Conservation (phyloP, 148 eudicot species). For the Camellia granthamiana region DNA sequence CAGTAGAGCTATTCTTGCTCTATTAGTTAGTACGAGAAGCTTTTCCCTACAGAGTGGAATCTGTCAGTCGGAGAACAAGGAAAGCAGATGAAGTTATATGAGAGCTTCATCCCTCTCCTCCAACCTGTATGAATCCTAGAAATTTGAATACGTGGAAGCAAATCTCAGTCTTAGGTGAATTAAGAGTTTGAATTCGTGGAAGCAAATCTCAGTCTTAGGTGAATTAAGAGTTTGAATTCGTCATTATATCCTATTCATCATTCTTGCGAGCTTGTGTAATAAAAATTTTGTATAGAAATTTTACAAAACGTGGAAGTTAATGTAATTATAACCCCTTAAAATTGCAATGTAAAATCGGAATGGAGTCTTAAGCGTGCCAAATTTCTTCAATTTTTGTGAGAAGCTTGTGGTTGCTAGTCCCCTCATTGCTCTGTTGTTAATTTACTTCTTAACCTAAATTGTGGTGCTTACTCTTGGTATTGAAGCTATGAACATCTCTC, state of each 20-base stretch:
- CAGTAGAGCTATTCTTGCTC: background rate
- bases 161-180: background rate
- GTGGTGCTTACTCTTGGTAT: too few species aligned
- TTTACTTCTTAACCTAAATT: too few species aligned
- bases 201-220: background rate
- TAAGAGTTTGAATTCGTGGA: background rate
- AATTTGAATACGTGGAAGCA: background rate
- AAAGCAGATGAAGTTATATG: background rate
- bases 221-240: background rate
- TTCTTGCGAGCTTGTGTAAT: slow-evolving; percentile 23
- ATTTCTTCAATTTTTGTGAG: too few species aligned
- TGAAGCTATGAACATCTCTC: too few species aligned
- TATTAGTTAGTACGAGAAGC: too few species aligned
- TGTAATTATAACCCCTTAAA: slow-evolving; percentile 1
- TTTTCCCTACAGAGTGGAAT: background rate
- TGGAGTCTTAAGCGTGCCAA: background rate
- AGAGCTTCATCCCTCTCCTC: background rate
- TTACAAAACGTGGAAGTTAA: background rate
- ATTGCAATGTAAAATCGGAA: background rate
- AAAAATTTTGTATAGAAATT: slow-evolving; percentile 24
- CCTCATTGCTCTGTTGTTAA: too few species aligned
- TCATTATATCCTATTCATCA: slow-evolving; percentile 11
- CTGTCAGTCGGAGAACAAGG: background rate
- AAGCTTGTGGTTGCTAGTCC: too few species aligned
- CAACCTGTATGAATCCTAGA: background rate